Percentiles rank a stretch among this genome's conserved stretches.
Evolutionary conservation across 176 grass and related monocot species (phyloP).

Genomic region (Oropetium thomaeum): DNA sequence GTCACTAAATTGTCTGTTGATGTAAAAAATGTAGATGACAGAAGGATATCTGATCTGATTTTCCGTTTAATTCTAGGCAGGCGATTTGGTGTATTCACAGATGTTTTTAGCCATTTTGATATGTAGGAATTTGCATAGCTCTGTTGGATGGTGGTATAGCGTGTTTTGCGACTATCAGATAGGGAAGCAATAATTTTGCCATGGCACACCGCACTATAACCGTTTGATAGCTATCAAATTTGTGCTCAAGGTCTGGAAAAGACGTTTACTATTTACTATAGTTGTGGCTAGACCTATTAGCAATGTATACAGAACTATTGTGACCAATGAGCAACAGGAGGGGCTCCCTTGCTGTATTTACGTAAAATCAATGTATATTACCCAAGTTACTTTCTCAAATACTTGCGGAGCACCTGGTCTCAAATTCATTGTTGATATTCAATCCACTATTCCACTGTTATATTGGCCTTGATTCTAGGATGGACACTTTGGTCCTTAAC

Average conservation of each 20-base stretch:
- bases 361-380: too few relatives aligned
- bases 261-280: not conserved
- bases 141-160: not conserved
- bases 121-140: not conserved
- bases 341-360: too few relatives aligned
- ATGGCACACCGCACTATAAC: not conserved
- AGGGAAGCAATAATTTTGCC: not conserved
- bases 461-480: constrained; percentile 16
- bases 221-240: not conserved
- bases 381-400: constrained; percentile 8
- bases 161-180: not conserved
- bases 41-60: not conserved
- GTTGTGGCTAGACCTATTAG: not conserved
- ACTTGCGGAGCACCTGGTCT: not conserved
- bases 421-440: not conserved
- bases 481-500: constrained; percentile 19
- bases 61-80: not conserved
- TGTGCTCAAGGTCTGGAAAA: not conserved
- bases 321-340: too few relatives aligned
- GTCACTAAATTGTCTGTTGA: not conserved
- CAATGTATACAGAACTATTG: not conserved
- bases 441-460: not conserved
- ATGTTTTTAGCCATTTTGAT: not conserved
- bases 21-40: not conserved
- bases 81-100: not conserved